phyloP scores from a whole-genome alignment of 768 basidiomycete species.

The Suillus subalutaceus region DNA sequence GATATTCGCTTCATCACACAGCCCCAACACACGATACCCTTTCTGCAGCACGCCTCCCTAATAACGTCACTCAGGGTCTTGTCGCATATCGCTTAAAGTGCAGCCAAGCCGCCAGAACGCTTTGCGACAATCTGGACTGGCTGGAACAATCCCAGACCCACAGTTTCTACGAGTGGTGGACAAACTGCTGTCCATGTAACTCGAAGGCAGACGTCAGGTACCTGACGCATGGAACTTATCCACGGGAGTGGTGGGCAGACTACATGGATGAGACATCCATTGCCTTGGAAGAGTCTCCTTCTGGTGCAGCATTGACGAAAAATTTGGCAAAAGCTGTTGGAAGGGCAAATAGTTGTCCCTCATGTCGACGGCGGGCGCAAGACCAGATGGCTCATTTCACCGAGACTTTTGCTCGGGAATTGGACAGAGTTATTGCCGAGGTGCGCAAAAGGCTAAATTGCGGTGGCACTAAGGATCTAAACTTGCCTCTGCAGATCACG shows the following conservation, averaged over 20 bases:
- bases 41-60: constrained; percentile 12
- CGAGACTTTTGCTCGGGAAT: constrained; percentile 24
- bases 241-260: constrained; percentile 35
- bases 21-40: constrained; percentile 9
- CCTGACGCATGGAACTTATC: constrained; percentile 28
- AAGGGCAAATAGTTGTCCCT: constrained; percentile 21
- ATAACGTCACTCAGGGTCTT: constrained; percentile 19
- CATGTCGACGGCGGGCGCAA: constrained; percentile 22
- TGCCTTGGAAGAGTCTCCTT: constrained; percentile 27
- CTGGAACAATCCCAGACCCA: constrained; percentile 25
- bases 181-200: constrained; percentile 26
- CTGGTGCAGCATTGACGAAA: constrained; percentile 21
- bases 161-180: constrained; percentile 33
- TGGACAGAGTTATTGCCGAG: constrained; percentile 20
- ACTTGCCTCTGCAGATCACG: background rate
- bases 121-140: constrained; percentile 27
- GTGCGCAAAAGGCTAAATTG: constrained; percentile 19
- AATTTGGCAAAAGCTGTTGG: constrained; percentile 21
- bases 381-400: constrained; percentile 26
- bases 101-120: constrained; percentile 19
- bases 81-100: constrained; percentile 24
- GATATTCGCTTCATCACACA: constrained; percentile 25
- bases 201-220: constrained; percentile 27
- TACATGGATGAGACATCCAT: constrained; percentile 31
- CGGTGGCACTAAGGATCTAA: background rate